Evolutionary conservation across 345 rosid genomes (phyloP).

Genomic region (Zanthoxylum bungeanum): DNA sequence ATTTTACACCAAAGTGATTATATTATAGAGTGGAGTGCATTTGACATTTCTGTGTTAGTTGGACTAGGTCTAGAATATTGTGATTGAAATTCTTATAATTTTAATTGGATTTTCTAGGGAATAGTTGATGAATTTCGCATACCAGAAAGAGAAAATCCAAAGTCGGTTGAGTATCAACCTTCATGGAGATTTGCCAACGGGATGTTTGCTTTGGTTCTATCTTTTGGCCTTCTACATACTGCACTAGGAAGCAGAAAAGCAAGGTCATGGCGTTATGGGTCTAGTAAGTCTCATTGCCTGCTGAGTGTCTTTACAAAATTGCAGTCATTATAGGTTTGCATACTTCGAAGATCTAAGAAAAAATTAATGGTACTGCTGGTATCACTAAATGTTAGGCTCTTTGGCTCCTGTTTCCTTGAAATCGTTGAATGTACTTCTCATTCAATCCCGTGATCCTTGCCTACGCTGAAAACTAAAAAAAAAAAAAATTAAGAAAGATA

Average conservation of each 20-base stretch:
- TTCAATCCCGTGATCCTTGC: not conserved
- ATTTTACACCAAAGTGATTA: not conserved
- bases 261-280: slow-evolving; percentile 85
- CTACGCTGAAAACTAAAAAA: not conserved
- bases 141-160: slow-evolving; percentile 71
- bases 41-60: not conserved
- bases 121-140: slow-evolving; percentile 79
- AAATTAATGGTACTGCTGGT: not conserved
- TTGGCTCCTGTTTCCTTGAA: not conserved
- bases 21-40: not conserved
- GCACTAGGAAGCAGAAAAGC: slow-evolving; percentile 80
- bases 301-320: slow-evolving; percentile 7
- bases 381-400: not conserved
- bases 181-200: slow-evolving; percentile 96
- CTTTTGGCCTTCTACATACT: slow-evolving; percentile 75
- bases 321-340: not conserved
- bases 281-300: slow-evolving; percentile 44
- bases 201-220: slow-evolving; percentile 80
- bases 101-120: slow-evolving; percentile 44
- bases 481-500: not conserved
- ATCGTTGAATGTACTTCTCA: not conserved
- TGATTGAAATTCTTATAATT: slow-evolving; percentile 8
- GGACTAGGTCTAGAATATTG: not conserved
- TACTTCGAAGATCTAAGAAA: not conserved
- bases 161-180: slow-evolving; percentile 52